Evolutionary conservation across 345 rosid species (phyloP).

Genomic region (Odontarrhena argentea): DNA sequence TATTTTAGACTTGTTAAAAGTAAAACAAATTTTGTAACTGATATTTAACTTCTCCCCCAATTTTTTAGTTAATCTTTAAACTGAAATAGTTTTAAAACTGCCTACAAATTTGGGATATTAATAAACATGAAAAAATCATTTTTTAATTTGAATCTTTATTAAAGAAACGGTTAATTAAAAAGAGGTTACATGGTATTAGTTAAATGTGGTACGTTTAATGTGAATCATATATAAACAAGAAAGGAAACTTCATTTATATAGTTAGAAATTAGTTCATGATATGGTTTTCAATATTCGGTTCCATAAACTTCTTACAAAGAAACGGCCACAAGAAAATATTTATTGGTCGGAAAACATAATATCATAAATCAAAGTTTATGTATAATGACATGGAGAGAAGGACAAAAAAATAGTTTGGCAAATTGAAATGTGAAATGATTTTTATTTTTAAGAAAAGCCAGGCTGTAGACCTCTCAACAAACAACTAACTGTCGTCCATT

Average conservation of each 20-base stretch:
- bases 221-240: background rate
- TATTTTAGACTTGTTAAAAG: too few species aligned
- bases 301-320: conserved; percentile 34
- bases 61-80: too few species aligned
- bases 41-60: too few species aligned
- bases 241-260: conserved; percentile 20
- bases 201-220: background rate
- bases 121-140: too few species aligned
- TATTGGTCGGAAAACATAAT: conserved; percentile 23
- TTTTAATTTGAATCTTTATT: too few species aligned
- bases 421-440: conserved; percentile 57
- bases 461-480: conserved; percentile 57
- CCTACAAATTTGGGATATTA: too few species aligned
- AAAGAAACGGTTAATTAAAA: too few species aligned
- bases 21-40: too few species aligned
- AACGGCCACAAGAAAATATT: conserved; percentile 41
- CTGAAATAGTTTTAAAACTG: too few species aligned
- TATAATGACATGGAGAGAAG: conserved; percentile 61
- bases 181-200: background rate
- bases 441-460: conserved; percentile 38
- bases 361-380: background rate
- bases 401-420: conserved; percentile 63
- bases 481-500: conserved; percentile 41
- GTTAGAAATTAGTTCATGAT: conserved; percentile 5
- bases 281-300: conserved; percentile 33